Evolutionary conservation across 306 rosid genomes (phyloP).

Genomic region (Cucumis hystrix): DNA sequence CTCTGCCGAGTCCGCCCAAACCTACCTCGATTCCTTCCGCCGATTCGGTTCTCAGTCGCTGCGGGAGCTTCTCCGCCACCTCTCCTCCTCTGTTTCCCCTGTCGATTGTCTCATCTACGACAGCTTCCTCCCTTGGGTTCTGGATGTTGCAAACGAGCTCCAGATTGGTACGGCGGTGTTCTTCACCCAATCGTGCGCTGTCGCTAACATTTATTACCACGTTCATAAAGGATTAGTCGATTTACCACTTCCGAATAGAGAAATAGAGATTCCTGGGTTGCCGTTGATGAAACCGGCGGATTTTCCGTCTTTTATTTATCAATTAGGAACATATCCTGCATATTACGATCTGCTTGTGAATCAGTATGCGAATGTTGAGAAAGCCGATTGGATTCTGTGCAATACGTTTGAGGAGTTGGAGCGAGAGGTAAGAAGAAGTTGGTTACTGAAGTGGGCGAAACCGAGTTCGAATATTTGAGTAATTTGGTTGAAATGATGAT

Average conservation of each 20-base stretch:
- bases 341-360: not conserved
- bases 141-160: not conserved
- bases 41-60: not conserved
- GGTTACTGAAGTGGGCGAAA: not conserved
- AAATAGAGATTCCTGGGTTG: not conserved
- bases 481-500: not conserved
- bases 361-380: constrained; percentile 1
- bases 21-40: not conserved
- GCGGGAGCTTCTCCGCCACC: not conserved
- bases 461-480: not conserved
- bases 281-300: constrained; percentile 6
- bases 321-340: not conserved
- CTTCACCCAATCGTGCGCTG: not conserved
- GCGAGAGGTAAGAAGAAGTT: not conserved
- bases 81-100: not conserved
- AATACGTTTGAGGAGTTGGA: constrained; percentile 15
- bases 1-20: not conserved
- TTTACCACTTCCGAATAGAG: not conserved
- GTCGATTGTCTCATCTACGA: not conserved
- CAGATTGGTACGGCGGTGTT: not conserved
- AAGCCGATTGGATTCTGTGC: constrained; percentile 13
- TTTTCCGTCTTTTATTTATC: constrained; percentile 9
- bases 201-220: not conserved
- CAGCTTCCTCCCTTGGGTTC: not conserved
- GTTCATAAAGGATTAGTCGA: not conserved